phyloP scores from a whole-genome alignment of 495 filamentous ascomycete genomes.

The Penicillium odoratum region DNA sequence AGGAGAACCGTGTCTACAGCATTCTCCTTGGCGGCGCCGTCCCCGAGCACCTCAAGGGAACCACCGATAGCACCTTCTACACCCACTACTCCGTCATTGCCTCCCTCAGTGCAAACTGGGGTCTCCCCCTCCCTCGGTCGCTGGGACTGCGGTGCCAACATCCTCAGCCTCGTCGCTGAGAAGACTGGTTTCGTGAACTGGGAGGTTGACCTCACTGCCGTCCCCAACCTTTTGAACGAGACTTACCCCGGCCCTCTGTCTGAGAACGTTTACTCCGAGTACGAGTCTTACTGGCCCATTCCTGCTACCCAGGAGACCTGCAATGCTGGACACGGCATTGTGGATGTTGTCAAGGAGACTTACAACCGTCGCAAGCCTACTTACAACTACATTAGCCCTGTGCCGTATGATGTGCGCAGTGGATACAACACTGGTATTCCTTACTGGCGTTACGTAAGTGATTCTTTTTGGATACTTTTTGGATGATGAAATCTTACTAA shows the following conservation, averaged over 20 bases:
- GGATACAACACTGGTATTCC: slow-evolving; percentile 26
- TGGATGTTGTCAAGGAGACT: slow-evolving; percentile 35
- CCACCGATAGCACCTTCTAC: slow-evolving; percentile 62
- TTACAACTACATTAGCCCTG: slow-evolving; percentile 40
- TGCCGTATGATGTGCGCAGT: slow-evolving; percentile 33
- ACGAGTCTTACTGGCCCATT: slow-evolving; percentile 35
- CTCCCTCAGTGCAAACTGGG: slow-evolving; percentile 66
- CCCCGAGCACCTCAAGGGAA: slow-evolving; percentile 53
- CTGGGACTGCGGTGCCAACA: slow-evolving; percentile 69
- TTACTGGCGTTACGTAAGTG: slow-evolving; percentile 8
- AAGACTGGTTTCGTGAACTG: slow-evolving; percentile 53
- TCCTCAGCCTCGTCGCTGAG: slow-evolving; percentile 57
- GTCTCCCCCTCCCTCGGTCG: slow-evolving; percentile 62
- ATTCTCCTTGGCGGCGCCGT: slow-evolving; percentile 64
- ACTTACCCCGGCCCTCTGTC: slow-evolving; percentile 45
- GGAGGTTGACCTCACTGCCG: slow-evolving; percentile 33
- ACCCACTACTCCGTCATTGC: slow-evolving; percentile 67
- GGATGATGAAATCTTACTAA: neutral
- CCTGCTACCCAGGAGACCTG: slow-evolving; percentile 37
- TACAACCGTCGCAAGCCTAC: slow-evolving; percentile 30
- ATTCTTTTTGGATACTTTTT: neutral
- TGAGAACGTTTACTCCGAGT: slow-evolving; percentile 26
- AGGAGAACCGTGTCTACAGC: slow-evolving; percentile 56
- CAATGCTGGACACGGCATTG: slow-evolving; percentile 40
- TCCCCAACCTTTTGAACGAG: slow-evolving; percentile 38